A percentile compares a stretch with the other conserved stretches of the same genome.
phyloP scores from a whole-genome alignment of 202 grass and related monocot species.

The Panicum virgatum region DNA sequence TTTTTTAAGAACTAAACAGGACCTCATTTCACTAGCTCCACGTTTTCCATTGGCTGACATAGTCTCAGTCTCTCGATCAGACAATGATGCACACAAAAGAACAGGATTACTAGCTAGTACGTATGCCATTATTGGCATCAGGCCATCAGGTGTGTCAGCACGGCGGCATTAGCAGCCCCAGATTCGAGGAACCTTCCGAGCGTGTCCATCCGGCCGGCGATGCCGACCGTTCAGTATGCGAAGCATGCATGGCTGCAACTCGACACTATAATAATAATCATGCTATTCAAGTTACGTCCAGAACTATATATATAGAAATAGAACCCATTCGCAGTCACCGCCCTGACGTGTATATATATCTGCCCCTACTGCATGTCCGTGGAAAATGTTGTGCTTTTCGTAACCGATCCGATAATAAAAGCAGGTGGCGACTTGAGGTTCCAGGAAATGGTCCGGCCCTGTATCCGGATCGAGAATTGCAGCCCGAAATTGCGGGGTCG shows the following conservation, averaged over 20 bases:
- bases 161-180: conserved; percentile 14
- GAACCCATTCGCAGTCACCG: neutral
- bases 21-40: neutral
- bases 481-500: neutral
- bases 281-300: neutral
- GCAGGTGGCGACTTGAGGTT: conserved; percentile 14
- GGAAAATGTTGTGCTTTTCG: neutral
- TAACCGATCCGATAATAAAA: neutral
- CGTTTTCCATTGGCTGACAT: neutral
- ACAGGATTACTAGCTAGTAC: neutral
- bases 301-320: neutral
- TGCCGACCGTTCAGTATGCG: conserved; percentile 5
- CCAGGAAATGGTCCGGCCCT: conserved; percentile 20
- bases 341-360: neutral
- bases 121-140: neutral
- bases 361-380: neutral
- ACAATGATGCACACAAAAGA: no score
- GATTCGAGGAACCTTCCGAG: conserved; percentile 38
- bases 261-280: neutral
- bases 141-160: no score
- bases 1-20: no score
- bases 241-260: neutral
- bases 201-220: neutral
- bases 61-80: no score
- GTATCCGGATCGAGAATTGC: neutral